These are phyloP conservation scores for Pseudogymnoascus sp. DNA, from an alignment of 2,329 filamentous ascomycete genomes.

Conservation along the genomic window DNA sequence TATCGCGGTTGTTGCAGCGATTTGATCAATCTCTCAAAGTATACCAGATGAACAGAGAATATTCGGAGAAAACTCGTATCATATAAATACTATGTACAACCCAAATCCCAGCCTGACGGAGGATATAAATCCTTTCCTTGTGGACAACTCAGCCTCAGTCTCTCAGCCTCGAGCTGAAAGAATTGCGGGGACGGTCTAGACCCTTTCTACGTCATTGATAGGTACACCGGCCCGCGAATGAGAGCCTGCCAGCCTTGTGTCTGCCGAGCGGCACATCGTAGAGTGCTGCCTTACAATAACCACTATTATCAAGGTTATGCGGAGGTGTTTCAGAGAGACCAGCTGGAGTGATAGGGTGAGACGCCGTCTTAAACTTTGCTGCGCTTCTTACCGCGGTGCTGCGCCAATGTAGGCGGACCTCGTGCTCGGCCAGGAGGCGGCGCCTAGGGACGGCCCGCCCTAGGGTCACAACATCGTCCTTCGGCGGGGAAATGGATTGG, in stretches of 20 bases:
- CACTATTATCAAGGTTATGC: neutral
- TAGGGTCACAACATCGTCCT: neutral
- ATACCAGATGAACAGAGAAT: neutral
- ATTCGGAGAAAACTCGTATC: neutral
- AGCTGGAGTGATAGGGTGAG: neutral
- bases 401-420: neutral
- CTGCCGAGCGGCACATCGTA: neutral
- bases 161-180: neutral
- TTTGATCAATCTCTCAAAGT: neutral
- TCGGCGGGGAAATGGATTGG: neutral
- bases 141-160: neutral
- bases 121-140: neutral
- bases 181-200: neutral
- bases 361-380: neutral
- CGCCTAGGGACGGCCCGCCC: neutral
- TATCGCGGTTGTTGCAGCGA: neutral
- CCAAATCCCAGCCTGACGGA: neutral
- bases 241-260: neutral
- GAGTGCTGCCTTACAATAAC: neutral
- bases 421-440: neutral
- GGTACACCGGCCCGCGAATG: neutral
- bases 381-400: neutral
- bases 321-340: neutral
- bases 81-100: neutral
- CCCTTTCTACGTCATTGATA: neutral